Evolutionary conservation across 1,284 basidiomycete genomes (phyloP).

Genomic region (Porogramme epimiltina): DNA sequence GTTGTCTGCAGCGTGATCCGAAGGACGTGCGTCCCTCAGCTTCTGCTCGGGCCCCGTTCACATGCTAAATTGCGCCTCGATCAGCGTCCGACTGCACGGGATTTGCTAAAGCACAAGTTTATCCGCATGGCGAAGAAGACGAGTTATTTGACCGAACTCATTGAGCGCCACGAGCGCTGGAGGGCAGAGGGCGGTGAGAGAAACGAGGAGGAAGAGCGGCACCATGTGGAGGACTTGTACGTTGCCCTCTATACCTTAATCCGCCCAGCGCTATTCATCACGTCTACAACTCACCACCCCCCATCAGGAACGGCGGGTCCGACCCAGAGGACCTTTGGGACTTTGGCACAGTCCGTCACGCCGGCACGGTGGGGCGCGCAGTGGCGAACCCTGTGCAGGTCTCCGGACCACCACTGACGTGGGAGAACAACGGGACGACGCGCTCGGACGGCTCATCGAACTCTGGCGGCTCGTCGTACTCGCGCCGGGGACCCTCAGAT

Average conservation of each 20-base stretch:
- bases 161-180: slow-evolving; percentile 94
- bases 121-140: slow-evolving; percentile 94
- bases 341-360: slow-evolving; percentile 86
- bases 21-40: slow-evolving; percentile 63
- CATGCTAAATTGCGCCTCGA: slow-evolving; percentile 13
- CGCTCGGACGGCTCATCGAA: slow-evolving; percentile 37
- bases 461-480: slow-evolving; percentile 31
- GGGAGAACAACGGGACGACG: slow-evolving; percentile 71
- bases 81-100: slow-evolving; percentile 91
- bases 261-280: neutral
- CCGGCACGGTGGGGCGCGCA: slow-evolving; percentile 64
- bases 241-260: slow-evolving; percentile 21
- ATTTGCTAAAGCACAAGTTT: slow-evolving; percentile 95
- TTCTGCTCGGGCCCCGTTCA: neutral
- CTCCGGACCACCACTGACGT: slow-evolving; percentile 69
- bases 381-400: slow-evolving; percentile 52
- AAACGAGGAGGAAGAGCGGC: slow-evolving; percentile 70
- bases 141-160: slow-evolving; percentile 91
- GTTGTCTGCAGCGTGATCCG: slow-evolving; percentile 93
- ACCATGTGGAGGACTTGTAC: slow-evolving; percentile 62
- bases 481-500: slow-evolving; percentile 29
- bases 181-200: slow-evolving; percentile 86
- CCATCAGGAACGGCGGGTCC: slow-evolving; percentile 49
- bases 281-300: neutral
- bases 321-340: slow-evolving; percentile 93